Evolutionary conservation across 1,139 yeast species (phyloP).

Genomic region (Pichia sp.): DNA sequence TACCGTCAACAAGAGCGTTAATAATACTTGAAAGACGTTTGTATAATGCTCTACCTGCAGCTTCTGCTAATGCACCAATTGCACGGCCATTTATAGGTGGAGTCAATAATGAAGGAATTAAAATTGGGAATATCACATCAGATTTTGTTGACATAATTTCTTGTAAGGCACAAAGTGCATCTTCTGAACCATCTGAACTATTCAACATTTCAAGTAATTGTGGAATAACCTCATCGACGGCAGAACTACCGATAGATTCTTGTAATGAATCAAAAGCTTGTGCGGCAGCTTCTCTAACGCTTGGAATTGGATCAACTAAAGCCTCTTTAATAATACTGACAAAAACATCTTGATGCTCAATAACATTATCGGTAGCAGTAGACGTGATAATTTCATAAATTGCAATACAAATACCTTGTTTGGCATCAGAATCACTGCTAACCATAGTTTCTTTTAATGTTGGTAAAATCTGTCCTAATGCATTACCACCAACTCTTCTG

Average conservation of each 20-base stretch:
- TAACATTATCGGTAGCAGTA: conserved; percentile 56
- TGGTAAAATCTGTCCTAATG: conserved; percentile 79
- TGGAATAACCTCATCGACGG: conserved; percentile 86
- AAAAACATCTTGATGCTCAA: conserved; percentile 60
- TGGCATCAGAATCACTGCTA: conserved; percentile 67
- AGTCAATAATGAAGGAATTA: conserved; percentile 75
- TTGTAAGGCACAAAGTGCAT: conserved; percentile 81
- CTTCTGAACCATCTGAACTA: conserved; percentile 53
- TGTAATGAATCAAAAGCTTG: conserved; percentile 84
- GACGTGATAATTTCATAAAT: conserved; percentile 78
- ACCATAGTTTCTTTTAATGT: conserved; percentile 66
- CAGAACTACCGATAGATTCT: conserved; percentile 72
- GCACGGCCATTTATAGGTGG: conserved; percentile 89
- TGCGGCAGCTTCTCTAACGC: conserved; percentile 89
- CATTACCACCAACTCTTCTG: conserved; percentile 88
- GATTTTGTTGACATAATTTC: conserved; percentile 91
- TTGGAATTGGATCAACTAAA: conserved; percentile 63
- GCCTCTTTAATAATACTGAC: conserved; percentile 74
- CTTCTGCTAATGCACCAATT: conserved; percentile 81
- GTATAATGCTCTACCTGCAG: conserved; percentile 81
- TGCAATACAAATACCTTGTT: conserved; percentile 96
- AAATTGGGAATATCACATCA: conserved; percentile 87
- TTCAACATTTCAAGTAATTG: conserved; percentile 68
- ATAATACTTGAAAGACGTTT: conserved; percentile 66
- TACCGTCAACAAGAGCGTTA: conserved; percentile 62